phyloP scores from a whole-genome alignment of 2,329 filamentous ascomycete genomes.

The Capronia coronata region DNA sequence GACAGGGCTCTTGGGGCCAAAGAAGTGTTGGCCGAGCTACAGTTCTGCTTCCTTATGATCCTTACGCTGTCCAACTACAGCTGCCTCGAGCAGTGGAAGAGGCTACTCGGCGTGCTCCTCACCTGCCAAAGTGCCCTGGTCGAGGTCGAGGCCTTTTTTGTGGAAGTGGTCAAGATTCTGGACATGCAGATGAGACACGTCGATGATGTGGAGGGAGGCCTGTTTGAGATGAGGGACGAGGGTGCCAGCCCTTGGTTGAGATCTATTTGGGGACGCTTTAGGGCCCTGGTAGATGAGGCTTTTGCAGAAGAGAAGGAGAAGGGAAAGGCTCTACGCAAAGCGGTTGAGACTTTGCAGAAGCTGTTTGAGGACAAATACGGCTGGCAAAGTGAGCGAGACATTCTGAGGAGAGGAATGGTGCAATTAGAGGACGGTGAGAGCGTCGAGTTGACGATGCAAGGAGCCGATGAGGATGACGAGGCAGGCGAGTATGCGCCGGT shows the following conservation, averaged over 20 bases:
- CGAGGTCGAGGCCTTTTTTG: slow-evolving; percentile 46
- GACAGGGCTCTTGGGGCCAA: slow-evolving; percentile 31
- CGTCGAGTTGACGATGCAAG: slow-evolving; percentile 53
- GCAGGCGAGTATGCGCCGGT: slow-evolving; percentile 58
- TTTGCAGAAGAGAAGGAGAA: slow-evolving; percentile 33
- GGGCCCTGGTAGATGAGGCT: slow-evolving; percentile 46
- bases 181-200: slow-evolving; percentile 50
- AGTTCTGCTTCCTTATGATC: slow-evolving; percentile 58
- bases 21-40: slow-evolving; percentile 52
- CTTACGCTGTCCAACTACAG: slow-evolving; percentile 60
- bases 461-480: slow-evolving; percentile 55
- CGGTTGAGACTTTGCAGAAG: slow-evolving; percentile 50
- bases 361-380: slow-evolving; percentile 50
- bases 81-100: slow-evolving; percentile 60
- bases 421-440: slow-evolving; percentile 58
- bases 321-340: slow-evolving; percentile 41
- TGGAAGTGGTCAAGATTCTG: slow-evolving; percentile 46
- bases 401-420: slow-evolving; percentile 52
- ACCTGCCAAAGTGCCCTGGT: slow-evolving; percentile 50
- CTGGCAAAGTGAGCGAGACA: slow-evolving; percentile 50
- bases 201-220: slow-evolving; percentile 53
- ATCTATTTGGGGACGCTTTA: slow-evolving; percentile 48
- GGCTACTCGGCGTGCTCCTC: slow-evolving; percentile 51
- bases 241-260: slow-evolving; percentile 47
- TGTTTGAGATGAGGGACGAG: slow-evolving; percentile 54